Evolutionary conservation across 2,329 filamentous ascomycete species (phyloP), one percentile per base, ranked within the genome.

Genomic region (Fusarium xylarioides): DNA sequence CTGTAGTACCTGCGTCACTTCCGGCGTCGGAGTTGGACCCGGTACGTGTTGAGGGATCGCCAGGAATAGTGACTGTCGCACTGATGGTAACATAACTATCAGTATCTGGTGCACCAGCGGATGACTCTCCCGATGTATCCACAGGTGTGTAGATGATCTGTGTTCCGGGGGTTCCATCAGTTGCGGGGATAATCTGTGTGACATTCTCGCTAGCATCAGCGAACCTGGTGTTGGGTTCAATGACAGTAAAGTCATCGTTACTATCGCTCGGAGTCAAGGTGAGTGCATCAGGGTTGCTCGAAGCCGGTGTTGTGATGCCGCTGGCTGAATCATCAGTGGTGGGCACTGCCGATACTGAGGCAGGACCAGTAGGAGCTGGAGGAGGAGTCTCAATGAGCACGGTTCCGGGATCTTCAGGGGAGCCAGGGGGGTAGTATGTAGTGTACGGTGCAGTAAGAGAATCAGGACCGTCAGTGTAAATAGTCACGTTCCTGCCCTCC

Each of bases 61-160:
- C 70, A 11, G 70, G 70, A n/a, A 73, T 74, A 7, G 70, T 73
- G 19, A 73, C 64, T 4, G 70, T 73, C 15, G 68, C 61, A 12
- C 53, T 59, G 11, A 61, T 60, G 1, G 70, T 73, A 19, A 74
- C 66, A 34, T 71, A 73, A 18, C 38, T 56, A 8, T 50, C 42
- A 4, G 69, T 64, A 23, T 57, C 62, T 7, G 52, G 18, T 14
- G 30, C 15, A 21, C n/a, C 30, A 3, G 34, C 32, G 5, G 61
- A 71, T 23, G 66, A 47, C 6, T 50, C 38, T 9, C 40, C 54
- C 12, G 44, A 46, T n/a, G 57, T 60, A 11, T 69, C 58, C 19
- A 71, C 30, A 5, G 70, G 70, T 6, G 70, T 73, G 49, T 59
- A 73, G 19, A 73, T 73, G 10, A 73, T 61, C 19, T 73, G 57